phyloP scores from a whole-genome alignment of 805 yeast genomes.

The Jamesozyma piceae region DNA sequence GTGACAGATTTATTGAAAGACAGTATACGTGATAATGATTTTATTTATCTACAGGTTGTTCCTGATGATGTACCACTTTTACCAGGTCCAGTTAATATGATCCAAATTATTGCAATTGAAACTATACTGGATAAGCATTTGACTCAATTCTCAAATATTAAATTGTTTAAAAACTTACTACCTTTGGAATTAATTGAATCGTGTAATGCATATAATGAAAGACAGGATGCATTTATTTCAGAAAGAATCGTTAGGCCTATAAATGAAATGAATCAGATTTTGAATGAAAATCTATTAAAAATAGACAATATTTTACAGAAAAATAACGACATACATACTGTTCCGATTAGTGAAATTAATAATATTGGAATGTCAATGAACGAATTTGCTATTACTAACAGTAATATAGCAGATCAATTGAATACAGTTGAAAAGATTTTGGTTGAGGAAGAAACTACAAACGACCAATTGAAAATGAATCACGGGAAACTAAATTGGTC shows the following conservation, averaged over 20 bases:
- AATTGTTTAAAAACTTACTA: conserved; percentile 49
- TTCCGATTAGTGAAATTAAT: conserved; percentile 43
- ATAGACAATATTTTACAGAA: too few relatives aligned
- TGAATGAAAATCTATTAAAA: conserved; percentile 33
- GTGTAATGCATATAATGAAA: conserved; percentile 57
- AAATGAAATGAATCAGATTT: conserved; percentile 35
- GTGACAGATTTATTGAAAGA: conserved; percentile 39
- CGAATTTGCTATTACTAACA: conserved; percentile 13
- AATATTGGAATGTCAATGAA: conserved; percentile 39
- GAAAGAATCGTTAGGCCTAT: conserved; percentile 42
- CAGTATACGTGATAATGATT: conserved; percentile 72
- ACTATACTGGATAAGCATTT: conserved; percentile 24
- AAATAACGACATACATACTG: neutral
- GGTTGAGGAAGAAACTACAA: conserved; percentile 45
- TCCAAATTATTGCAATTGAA: conserved; percentile 36
- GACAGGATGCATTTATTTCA: conserved; percentile 46
- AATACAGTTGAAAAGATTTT: conserved; percentile 40
- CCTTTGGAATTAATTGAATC: conserved; percentile 61
- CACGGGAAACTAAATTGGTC: conserved; percentile 51
- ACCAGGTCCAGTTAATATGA: conserved; percentile 44
- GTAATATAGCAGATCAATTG: conserved; percentile 35
- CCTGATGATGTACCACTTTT: conserved; percentile 43
- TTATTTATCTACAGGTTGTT: conserved; percentile 61
- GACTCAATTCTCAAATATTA: conserved; percentile 13
- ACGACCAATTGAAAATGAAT: conserved; percentile 37